Base-by-base conservation (phyloP, 2,329 filamentous ascomycete species). In the Fusarium clavum region DNA sequence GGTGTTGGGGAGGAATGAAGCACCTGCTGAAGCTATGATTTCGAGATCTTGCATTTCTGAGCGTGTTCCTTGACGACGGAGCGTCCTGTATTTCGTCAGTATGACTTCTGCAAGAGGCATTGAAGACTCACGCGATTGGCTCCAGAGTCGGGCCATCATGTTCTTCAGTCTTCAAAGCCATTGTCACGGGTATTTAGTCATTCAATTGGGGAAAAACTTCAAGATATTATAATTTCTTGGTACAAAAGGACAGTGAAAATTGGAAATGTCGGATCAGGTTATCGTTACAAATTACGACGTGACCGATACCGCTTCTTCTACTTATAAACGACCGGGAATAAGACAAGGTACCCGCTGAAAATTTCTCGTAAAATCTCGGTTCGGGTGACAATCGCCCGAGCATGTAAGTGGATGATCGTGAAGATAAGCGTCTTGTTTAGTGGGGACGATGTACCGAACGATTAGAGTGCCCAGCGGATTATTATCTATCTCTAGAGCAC, bases 11-110 rank as follows among this genome's bases (percentile, higher is more conserved):
- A 56, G 63, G 5, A 66, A 66, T 3, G 55, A 55, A 2, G 63
- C 63, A 5, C 63, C 62, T 0, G 63, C 63, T 11, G 63, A 66
- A 5, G 63, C 63, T n/a, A 66, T 67, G 9, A 24, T 43, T 20
- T 66, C 63, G 0, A 66, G 62, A 27, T 66, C 62, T 30, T 67
- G 63, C 63, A 66, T 67, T 14, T 66, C 62, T 2, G 62, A 55
- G 18, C 62, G 47, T 0, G 62, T 61, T 6, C 27, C 30, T 8
- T 66, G 62, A 6, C 53, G 63, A 18, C 55, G 55, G 0, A 61
- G 9, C 5, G 57, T 40, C 4, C 32, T 67, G 20, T 0, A 1
- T 5, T 1, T 6, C 3, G 6, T 66, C 5, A 66, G 38, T n/a
- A 18, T 18, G 13, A 8, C 6, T 10, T n/a, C 9, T 12, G 3